phyloP scores from a whole-genome alignment of 768 basidiomycete species.

The Amanita rubescens region DNA sequence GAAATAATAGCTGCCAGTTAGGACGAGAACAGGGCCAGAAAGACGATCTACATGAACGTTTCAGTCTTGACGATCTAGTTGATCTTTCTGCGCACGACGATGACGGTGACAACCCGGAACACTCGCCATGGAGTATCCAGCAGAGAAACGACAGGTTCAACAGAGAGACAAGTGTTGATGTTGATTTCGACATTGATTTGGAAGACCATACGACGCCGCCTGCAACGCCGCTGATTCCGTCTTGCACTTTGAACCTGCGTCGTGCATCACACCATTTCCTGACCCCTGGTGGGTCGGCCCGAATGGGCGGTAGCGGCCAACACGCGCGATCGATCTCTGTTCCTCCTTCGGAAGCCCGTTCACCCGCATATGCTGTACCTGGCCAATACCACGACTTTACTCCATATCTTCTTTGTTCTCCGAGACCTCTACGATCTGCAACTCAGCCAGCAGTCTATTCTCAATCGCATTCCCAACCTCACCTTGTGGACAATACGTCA shows the following conservation, averaged over 20 bases:
- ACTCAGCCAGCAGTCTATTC: neutral
- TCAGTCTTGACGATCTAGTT: constrained; percentile 61
- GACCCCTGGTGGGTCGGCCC: constrained; percentile 9
- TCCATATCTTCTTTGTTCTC: constrained; percentile 8
- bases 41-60: constrained; percentile 28
- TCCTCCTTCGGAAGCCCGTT: constrained; percentile 46
- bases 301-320: constrained; percentile 10
- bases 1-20: too few relatives aligned
- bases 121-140: too few relatives aligned
- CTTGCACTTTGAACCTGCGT: constrained; percentile 24
- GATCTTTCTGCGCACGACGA: constrained; percentile 35
- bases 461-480: neutral
- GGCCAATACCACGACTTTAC: constrained; percentile 8
- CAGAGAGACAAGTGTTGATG: constrained; percentile 3
- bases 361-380: constrained; percentile 6
- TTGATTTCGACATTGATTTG: constrained; percentile 11
- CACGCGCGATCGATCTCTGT: constrained; percentile 49
- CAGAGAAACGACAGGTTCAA: neutral
- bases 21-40: constrained; percentile 10
- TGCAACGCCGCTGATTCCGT: constrained; percentile 48
- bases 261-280: constrained; percentile 21
- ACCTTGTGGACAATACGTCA: neutral
- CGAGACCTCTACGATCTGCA: constrained; percentile 4
- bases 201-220: constrained; percentile 48
- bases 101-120: constrained; percentile 6